phyloP scores from a whole-genome alignment of 306 rosid species.

The Senna tora region DNA sequence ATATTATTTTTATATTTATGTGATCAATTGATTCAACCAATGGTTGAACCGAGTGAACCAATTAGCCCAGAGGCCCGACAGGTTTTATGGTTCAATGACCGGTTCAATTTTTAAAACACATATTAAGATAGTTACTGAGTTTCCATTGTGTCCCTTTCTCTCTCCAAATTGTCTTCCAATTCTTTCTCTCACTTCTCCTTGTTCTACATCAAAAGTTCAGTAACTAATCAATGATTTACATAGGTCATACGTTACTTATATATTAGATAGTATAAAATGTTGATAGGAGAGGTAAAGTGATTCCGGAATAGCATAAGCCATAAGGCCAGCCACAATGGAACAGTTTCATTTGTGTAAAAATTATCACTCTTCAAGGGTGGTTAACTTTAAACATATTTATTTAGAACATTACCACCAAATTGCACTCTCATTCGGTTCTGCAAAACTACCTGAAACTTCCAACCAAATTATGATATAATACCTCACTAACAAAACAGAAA shows the following conservation, averaged over 20 bases:
- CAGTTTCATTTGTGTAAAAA: conserved; percentile 29
- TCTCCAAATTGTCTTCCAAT: not conserved
- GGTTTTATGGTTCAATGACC: no score
- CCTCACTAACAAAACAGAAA: conserved; percentile 19
- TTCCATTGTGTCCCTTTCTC: not conserved
- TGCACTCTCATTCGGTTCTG: conserved; percentile 18
- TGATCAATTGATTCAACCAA: no score
- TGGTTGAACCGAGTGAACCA: no score
- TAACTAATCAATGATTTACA: conserved; percentile 17
- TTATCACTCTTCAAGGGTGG: conserved; percentile 25
- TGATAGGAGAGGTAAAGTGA: conserved; percentile 6
- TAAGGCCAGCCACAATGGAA: conserved; percentile 12
- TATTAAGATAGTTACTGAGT: not conserved
- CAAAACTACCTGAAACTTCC: conserved; percentile 20
- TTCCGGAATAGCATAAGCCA: conserved; percentile 3
- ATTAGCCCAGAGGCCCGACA: no score
- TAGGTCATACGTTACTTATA: not conserved
- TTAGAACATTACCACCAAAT: conserved; percentile 14
- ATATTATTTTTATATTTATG: no score
- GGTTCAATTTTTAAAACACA: no score
- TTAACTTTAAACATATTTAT: conserved; percentile 22
- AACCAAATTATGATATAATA: conserved; percentile 8
- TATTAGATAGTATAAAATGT: conserved; percentile 18
- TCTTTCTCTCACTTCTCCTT: not conserved
- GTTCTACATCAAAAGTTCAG: not conserved